Conservation (phyloP, 805 yeast genomes). For the Zygosaccharomyces lentus region DNA sequence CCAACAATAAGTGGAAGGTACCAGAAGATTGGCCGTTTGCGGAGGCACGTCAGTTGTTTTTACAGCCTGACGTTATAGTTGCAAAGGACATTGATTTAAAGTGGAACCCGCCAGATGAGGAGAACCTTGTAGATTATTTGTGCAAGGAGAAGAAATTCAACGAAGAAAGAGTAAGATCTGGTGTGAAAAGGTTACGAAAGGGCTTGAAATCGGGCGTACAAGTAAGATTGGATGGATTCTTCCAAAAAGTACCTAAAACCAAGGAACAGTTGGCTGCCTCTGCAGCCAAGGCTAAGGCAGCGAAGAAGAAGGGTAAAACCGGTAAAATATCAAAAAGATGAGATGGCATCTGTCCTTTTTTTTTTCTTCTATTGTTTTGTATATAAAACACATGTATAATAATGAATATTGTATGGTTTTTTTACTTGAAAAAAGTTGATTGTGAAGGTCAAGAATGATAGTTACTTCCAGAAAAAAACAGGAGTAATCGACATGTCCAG, state of each 20-base stretch:
- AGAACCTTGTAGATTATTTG: slow-evolving; percentile 76
- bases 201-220: slow-evolving; percentile 83
- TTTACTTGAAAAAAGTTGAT: neutral
- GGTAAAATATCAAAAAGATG: slow-evolving; percentile 27
- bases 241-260: slow-evolving; percentile 59
- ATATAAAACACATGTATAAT: neutral
- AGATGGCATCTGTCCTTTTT: neutral
- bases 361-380: neutral
- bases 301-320: slow-evolving; percentile 21
- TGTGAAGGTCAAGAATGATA: neutral
- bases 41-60: slow-evolving; percentile 80
- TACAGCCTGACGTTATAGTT: slow-evolving; percentile 72
- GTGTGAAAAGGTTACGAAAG: slow-evolving; percentile 79
- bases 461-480: neutral
- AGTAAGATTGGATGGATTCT: slow-evolving; percentile 89
- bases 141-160: slow-evolving; percentile 85
- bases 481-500: slow-evolving; percentile 21
- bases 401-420: neutral
- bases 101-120: slow-evolving; percentile 87
- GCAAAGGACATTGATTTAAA: slow-evolving; percentile 63
- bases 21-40: slow-evolving; percentile 95
- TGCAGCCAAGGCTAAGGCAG: slow-evolving; percentile 31
- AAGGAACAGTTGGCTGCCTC: slow-evolving; percentile 40
- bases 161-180: slow-evolving; percentile 86
- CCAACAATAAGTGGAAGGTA: slow-evolving; percentile 65